A percentile compares a stretch with the other conserved stretches of the same genome.
Conservation (phyloP, 129 eudicot genomes). For the Flaveria bidentis region DNA sequence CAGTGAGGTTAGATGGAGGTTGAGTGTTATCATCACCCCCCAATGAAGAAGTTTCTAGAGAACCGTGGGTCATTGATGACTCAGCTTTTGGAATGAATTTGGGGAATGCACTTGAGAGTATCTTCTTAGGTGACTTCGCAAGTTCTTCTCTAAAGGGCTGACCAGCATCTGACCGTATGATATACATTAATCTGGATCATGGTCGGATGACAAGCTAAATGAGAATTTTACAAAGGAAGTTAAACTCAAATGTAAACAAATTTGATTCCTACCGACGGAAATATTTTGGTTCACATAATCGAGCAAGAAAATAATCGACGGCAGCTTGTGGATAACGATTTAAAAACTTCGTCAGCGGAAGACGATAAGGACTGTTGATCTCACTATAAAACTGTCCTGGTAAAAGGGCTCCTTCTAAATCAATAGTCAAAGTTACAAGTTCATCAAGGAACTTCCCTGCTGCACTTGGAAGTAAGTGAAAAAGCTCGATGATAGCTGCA, state of each 20-base stretch:
- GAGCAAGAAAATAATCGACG: conserved; percentile 95
- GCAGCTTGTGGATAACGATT: conserved; percentile 90
- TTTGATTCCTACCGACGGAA: conserved; percentile 66
- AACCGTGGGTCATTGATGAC: conserved; percentile 50
- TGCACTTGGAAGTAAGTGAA: conserved; percentile 93
- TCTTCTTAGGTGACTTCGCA: conserved; percentile 91
- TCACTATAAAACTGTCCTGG: conserved; percentile 96
- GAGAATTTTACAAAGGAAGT: conserved; percentile 7
- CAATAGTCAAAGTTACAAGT: conserved; percentile 92
- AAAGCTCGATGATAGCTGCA: conserved; percentile 98
- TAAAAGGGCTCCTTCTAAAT: conserved; percentile 86
- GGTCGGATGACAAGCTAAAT: conserved; percentile 26
- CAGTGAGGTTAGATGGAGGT: conserved; percentile 58
- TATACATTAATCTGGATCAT: conserved; percentile 83
- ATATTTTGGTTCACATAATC: conserved; percentile 83
- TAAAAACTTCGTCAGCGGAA: conserved; percentile 86
- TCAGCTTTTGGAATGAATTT: conserved; percentile 66
- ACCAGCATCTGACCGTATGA: conserved; percentile 96
- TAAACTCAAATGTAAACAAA: neutral
- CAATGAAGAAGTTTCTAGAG: conserved; percentile 46
- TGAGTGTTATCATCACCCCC: conserved; percentile 53
- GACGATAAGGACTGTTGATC: conserved; percentile 98
- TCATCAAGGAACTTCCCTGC: conserved; percentile 99
- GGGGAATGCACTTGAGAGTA: conserved; percentile 84
- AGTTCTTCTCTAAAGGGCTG: conserved; percentile 98